Evolutionary conservation across 306 rosid genomes (phyloP).

Genomic region (Fragaria iinumae): DNA sequence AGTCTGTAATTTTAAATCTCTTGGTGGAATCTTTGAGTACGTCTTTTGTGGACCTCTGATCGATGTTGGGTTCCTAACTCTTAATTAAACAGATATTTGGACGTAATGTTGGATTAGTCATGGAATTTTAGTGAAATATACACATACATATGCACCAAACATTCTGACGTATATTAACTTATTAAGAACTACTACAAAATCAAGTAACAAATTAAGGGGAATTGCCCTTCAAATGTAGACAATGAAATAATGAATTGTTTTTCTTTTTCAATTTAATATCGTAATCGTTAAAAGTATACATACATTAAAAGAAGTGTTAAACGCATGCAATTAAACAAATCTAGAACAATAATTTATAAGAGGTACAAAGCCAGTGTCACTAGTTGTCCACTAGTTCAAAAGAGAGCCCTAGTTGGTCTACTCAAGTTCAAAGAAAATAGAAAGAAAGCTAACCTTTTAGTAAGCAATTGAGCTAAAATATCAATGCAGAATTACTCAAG

Average conservation of each 20-base stretch:
- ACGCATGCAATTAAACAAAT: slow-evolving; percentile 39
- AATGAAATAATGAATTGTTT: background rate
- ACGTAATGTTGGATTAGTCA: slow-evolving; percentile 2
- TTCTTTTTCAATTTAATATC: background rate
- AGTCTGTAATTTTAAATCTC: background rate
- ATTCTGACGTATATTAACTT: background rate
- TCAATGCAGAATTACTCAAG: background rate
- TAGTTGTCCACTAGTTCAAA: background rate
- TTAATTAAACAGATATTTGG: background rate
- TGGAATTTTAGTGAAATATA: background rate
- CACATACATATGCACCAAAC: background rate
- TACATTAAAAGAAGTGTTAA: slow-evolving; percentile 35
- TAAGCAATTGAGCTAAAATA: background rate
- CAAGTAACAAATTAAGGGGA: background rate
- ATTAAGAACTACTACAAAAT: background rate
- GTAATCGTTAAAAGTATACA: slow-evolving; percentile 18
- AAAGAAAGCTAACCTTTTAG: background rate
- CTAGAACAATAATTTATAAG: background rate
- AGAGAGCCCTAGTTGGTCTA: background rate
- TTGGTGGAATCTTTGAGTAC: background rate
- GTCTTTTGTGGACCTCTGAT: background rate
- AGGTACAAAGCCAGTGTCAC: slow-evolving; percentile 13
- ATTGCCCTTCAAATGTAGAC: background rate
- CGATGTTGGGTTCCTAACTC: background rate
- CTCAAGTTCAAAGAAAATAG: background rate